Conservation (phyloP, 148 eudicot species). For the Nyssa sinensis region DNA sequence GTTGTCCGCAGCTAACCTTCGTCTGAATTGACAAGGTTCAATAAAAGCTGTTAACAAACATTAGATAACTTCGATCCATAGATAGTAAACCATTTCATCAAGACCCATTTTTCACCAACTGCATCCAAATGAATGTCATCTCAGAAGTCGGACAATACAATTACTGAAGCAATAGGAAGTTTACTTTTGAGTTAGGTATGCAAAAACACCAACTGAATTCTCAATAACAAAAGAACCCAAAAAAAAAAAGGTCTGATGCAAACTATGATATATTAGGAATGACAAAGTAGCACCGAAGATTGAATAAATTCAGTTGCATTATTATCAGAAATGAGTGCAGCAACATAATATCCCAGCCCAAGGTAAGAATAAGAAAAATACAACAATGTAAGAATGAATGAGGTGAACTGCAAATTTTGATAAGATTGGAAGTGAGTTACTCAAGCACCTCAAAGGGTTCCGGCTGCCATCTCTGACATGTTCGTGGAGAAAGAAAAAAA, state of each 20-base stretch:
- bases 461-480: neutral
- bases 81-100: neutral
- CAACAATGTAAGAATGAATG: neutral
- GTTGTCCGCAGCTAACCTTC: constrained; percentile 54
- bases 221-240: neutral
- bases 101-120: neutral
- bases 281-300: too few relatives aligned
- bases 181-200: neutral
- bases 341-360: neutral
- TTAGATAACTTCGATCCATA: neutral
- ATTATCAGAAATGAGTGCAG: neutral
- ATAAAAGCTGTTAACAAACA: constrained; percentile 7
- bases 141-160: neutral
- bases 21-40: constrained; percentile 39
- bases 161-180: constrained; percentile 3
- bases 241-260: neutral
- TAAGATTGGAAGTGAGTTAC: neutral
- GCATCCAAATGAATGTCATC: neutral
- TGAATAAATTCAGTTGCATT: neutral
- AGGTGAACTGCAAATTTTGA: neutral
- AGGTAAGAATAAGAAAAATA: too few relatives aligned
- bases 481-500: neutral
- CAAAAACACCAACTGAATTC: neutral
- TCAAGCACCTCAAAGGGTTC: neutral
- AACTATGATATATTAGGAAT: neutral